These are phyloP conservation scores for Lipomyces kockii DNA, from an alignment of 805 yeast genomes.

Conservation along the genomic window DNA sequence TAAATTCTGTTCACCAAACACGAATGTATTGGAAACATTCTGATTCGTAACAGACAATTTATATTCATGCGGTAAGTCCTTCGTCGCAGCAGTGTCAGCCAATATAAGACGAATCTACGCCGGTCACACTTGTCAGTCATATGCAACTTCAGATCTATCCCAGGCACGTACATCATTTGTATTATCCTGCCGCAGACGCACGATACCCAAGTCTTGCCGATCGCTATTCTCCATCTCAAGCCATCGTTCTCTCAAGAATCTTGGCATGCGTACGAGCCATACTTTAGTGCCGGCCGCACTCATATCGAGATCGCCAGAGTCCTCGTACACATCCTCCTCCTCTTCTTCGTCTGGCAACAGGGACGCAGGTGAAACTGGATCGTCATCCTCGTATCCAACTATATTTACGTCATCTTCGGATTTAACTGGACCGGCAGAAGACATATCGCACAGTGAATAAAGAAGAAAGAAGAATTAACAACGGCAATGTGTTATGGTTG, in stretches of 20 bases:
- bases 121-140: constrained; percentile 1
- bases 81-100: constrained; percentile 50
- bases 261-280: constrained; percentile 91
- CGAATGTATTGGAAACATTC: constrained; percentile 80
- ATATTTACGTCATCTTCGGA: constrained; percentile 9
- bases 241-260: constrained; percentile 84
- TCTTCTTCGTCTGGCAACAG: constrained; percentile 36
- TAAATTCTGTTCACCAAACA: constrained; percentile 85
- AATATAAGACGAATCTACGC: constrained; percentile 46
- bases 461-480: not conserved
- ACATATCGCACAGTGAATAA: constrained; percentile 10
- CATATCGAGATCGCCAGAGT: constrained; percentile 78
- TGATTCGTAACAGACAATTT: constrained; percentile 78
- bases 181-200: constrained; percentile 65
- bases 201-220: constrained; percentile 78
- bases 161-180: constrained; percentile 28
- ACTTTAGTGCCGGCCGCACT: constrained; percentile 67
- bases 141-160: not conserved
- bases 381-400: constrained; percentile 46
- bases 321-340: constrained; percentile 56
- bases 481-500: not conserved
- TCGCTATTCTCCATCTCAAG: constrained; percentile 61
- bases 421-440: constrained; percentile 20
- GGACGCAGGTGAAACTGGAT: constrained; percentile 46
- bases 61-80: constrained; percentile 79